Evolutionary conservation across 2,329 filamentous ascomycete genomes (phyloP), one percentile per base, ranked within the genome.

Genomic region (Cercospora sp.): DNA sequence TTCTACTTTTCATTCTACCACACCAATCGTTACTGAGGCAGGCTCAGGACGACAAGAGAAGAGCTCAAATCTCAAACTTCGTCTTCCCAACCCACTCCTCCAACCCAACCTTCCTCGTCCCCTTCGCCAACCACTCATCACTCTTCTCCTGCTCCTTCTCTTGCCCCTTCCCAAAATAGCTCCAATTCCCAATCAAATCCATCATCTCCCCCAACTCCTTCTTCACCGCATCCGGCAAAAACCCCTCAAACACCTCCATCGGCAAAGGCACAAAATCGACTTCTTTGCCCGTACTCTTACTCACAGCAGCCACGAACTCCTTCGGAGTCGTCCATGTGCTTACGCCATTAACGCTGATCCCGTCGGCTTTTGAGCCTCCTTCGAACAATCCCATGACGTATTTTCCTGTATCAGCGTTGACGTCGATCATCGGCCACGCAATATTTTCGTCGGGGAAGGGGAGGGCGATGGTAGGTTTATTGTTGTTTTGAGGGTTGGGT

Each of bases 151-250:
- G 76, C 33, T 75, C 70, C 66, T 73, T 73, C 69, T 75, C 71
- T 23, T 63, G 60, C 4, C 72, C 75, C 51, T 71, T 68, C 1
- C 74, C 75, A 67, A 75, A 78, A 57, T 76, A 77, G 7, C 64
- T 73, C 23, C 69, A 70, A 5, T 73, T 71, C 1, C 75, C 75
- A 58, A 78, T 65, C 48, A 74, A 68, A 45, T 71, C 33, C 71
- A 77, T 72, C 57, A 70, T 78, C 66, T 78, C 74, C 13, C 69
- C 66, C 48, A 78, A 60, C 62, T 78, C 76, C 2, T 73, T 63
- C 8, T 67, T 65, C 45, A 77, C 70, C 5, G 57, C 64, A 51
- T 73, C 69, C 1, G 75, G 75, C 51, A 78, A 60, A 51, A 72
- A 73, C 2, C 67, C 64, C 18, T 64, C 68, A 51, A 71, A 78